Percentiles rank a stretch among this genome's conserved stretches.
These are phyloP conservation scores for Cadophora gregata DNA, from an alignment of 2,329 filamentous ascomycete species.

Conservation along the genomic window DNA sequence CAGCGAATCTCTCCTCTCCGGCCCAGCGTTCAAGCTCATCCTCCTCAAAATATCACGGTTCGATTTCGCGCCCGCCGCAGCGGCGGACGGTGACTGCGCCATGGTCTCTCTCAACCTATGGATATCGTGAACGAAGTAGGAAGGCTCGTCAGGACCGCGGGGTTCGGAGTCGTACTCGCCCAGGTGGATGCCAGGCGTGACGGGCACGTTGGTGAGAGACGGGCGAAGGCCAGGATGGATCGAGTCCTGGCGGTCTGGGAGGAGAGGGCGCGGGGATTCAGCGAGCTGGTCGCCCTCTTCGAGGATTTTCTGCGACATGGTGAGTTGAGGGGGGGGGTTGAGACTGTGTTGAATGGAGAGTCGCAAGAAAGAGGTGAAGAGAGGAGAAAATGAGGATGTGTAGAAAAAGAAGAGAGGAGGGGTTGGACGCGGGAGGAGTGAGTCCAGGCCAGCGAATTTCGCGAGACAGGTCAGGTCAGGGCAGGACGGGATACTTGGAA, in stretches of 20 bases:
- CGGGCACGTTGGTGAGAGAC: conserved; percentile 39
- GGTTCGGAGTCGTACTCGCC: conserved; percentile 32
- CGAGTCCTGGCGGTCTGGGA: conserved; percentile 30
- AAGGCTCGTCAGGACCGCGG: conserved; percentile 25
- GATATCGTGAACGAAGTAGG: conserved; percentile 39
- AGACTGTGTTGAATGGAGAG: not conserved
- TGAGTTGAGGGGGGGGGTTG: conserved; percentile 20
- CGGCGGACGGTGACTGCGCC: conserved; percentile 40
- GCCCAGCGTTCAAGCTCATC: conserved; percentile 46
- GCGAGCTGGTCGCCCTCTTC: conserved; percentile 27
- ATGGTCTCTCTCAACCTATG: conserved; percentile 31
- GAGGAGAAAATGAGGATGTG: not conserved
- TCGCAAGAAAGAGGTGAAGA: not conserved
- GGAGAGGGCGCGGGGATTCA: conserved; percentile 34
- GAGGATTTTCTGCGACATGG: conserved; percentile 31
- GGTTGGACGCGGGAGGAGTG: not conserved
- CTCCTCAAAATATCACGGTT: conserved; percentile 51
- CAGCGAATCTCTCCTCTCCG: conserved; percentile 51
- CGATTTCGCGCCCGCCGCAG: conserved; percentile 46
- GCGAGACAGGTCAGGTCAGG: not conserved
- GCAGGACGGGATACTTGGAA: not conserved
- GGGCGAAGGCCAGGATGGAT: conserved; percentile 41
- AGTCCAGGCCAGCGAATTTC: not conserved
- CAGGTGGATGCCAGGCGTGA: conserved; percentile 41
- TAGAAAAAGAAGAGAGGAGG: not conserved